A percentile compares a stretch with the other conserved stretches of the same genome.
phyloP scores from a whole-genome alignment of 805 yeast genomes.

The Yarrowia porcina region DNA sequence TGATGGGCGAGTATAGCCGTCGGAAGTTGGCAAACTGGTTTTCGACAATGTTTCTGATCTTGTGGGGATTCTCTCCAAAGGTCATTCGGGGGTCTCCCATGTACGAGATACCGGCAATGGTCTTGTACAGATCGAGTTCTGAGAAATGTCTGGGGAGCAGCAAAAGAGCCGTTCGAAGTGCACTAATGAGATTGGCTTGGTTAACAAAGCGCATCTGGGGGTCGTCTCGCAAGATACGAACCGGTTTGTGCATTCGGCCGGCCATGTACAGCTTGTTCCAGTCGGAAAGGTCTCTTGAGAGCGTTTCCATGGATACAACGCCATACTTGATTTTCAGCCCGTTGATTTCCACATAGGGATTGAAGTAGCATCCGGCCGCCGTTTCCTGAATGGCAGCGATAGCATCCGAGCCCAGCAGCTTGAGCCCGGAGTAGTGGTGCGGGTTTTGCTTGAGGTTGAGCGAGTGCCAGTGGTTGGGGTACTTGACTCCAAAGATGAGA shows the following conservation, averaged over 20 bases:
- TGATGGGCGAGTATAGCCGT: conserved; percentile 66
- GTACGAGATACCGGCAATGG: conserved; percentile 77
- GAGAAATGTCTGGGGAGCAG: conserved; percentile 50
- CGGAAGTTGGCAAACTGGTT: conserved; percentile 72
- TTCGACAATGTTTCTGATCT: conserved; percentile 77
- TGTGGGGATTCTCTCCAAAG: conserved; percentile 88
- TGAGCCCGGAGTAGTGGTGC: conserved; percentile 71
- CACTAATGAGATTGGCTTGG: conserved; percentile 73
- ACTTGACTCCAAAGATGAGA: conserved; percentile 74
- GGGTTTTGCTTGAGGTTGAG: conserved; percentile 64
- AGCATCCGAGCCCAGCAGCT: conserved; percentile 55
- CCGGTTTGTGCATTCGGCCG: conserved; percentile 93
- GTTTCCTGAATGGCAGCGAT: conserved; percentile 58
- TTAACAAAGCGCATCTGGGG: conserved; percentile 62
- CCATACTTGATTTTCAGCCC: conserved; percentile 78
- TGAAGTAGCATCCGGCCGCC: conserved; percentile 92
- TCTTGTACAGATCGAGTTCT: conserved; percentile 66
- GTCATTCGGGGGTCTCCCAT: conserved; percentile 85
- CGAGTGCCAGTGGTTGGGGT: conserved; percentile 73
- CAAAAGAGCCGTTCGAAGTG: conserved; percentile 64
- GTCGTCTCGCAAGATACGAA: conserved; percentile 65
- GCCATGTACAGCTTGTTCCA: conserved; percentile 88
- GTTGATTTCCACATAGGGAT: conserved; percentile 74
- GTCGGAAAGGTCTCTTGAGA: conserved; percentile 66
- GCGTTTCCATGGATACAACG: conserved; percentile 60